phyloP scores from a whole-genome alignment of 208 protist species.

The Ichthyophonus hoferi region DNA sequence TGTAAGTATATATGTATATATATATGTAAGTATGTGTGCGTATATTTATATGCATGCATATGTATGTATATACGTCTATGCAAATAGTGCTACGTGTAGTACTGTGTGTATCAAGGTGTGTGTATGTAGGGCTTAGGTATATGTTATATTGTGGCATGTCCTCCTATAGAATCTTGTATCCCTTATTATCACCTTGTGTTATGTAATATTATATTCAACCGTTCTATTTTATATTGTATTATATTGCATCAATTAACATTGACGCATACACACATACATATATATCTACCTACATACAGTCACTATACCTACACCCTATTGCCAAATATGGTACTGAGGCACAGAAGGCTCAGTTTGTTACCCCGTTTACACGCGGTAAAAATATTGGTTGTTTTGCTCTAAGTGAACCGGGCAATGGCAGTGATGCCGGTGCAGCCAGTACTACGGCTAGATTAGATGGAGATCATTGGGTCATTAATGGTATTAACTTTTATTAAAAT shows the following conservation, averaged over 20 bases:
- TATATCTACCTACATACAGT: slow-evolving; percentile 15
- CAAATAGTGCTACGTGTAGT: too few species aligned
- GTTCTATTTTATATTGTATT: not conserved
- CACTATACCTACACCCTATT: slow-evolving; percentile 54
- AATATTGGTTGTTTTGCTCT: slow-evolving; percentile 60
- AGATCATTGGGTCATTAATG: slow-evolving; percentile 30
- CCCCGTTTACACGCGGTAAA: slow-evolving; percentile 42
- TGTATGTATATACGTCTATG: too few species aligned
- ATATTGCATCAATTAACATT: not conserved
- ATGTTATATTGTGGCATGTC: not conserved
- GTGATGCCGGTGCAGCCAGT: slow-evolving; percentile 54
- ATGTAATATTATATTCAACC: not conserved
- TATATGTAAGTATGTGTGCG: too few species aligned
- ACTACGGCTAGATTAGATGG: slow-evolving; percentile 48
- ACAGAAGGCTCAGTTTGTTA: slow-evolving; percentile 56
- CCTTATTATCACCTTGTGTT: not conserved
- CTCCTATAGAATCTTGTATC: not conserved
- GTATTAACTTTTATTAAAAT: too few species aligned
- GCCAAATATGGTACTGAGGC: slow-evolving; percentile 48
- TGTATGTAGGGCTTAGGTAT: too few species aligned
- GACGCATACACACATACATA: not conserved
- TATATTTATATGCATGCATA: too few species aligned
- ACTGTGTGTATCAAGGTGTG: too few species aligned
- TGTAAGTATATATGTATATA: too few species aligned
- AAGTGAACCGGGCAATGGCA: slow-evolving; percentile 56